Evolutionary conservation across 176 grass and related monocot genomes (phyloP), one percentile per base, ranked within the genome.

Genomic region (Chrysopogon serrulatus): DNA sequence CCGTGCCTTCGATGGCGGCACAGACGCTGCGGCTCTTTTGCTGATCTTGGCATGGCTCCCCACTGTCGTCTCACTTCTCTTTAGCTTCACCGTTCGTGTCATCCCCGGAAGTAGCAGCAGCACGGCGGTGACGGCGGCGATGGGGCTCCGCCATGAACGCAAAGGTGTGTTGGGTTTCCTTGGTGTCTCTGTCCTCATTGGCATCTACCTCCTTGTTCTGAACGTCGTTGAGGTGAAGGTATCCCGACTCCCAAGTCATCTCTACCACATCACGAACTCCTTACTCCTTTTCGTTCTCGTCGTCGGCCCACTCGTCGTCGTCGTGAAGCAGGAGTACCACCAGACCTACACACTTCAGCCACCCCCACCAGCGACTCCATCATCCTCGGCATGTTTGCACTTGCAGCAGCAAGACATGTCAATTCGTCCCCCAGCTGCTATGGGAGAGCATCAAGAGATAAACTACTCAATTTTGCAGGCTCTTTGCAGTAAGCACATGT

Each of bases 1-100:
- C 75, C 57, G 90, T 32, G 79, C 92, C 23, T 64, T 97, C 83
- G 94, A 93, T 68, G 94, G 69, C 6, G 40, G 39, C 69, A 41
- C 5, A 13, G 56, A 59, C 11, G 56, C 9, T 1, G 69, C 69
- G 1, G 45, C 56, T 4, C n/a, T 59, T 5, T 26, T 59, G 56
- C 56, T 59, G 9, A 24, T 59, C 56, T 26, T 59, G 56, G 56
- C 56, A 26, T 59, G 56, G n/a, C 56, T 59, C n/a, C 56, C 56
- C n/a, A 59, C 56, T 2, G 10, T 26, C 56, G 56, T 59, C n/a
- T 59, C 56, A 1, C 56, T 59, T 1, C 56, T 59, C n/a, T 59
- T 59, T 26, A 13, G 56, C 56, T 59, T 59, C 56, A 59, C 56
- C n/a, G 56, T 59, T 13, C 56, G 56, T 10, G 56, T 59, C 56